Conservation (phyloP, 768 basidiomycete genomes). For the Boletus vermiculosoides region DNA sequence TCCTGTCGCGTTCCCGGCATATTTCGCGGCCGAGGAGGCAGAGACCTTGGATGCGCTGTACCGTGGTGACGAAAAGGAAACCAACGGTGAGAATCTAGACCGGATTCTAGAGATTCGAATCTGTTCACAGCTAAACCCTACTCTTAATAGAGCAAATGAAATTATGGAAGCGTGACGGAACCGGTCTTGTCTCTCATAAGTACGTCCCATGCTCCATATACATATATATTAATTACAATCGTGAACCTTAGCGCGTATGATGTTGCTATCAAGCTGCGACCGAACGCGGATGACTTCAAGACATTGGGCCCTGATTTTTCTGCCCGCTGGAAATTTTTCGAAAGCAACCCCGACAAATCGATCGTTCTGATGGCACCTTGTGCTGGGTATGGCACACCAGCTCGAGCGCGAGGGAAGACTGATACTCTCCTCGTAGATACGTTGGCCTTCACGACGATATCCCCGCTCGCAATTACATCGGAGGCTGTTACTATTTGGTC, state of each 20-base stretch:
- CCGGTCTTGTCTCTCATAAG: conserved; percentile 58
- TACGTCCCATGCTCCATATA: conserved; percentile 24
- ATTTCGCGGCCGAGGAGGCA: conserved; percentile 43
- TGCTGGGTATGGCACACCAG: conserved; percentile 35
- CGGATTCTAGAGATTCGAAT: neutral
- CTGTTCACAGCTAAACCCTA: conserved; percentile 9
- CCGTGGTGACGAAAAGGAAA: conserved; percentile 37
- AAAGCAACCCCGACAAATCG: conserved; percentile 53
- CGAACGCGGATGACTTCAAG: conserved; percentile 46
- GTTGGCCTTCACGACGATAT: conserved; percentile 11
- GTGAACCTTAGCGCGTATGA: conserved; percentile 45
- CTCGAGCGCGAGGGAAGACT: neutral
- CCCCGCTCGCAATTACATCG: conserved; percentile 16
- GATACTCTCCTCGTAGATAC: conserved; percentile 2
- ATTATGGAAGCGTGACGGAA: conserved; percentile 39
- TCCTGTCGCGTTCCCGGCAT: conserved; percentile 30
- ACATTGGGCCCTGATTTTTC: conserved; percentile 49
- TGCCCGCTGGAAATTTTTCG: conserved; percentile 52
- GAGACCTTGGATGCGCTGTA: conserved; percentile 51
- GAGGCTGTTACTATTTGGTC: conserved; percentile 32
- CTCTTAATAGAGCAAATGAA: conserved; percentile 29
- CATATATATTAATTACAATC: neutral
- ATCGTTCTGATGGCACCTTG: conserved; percentile 44
- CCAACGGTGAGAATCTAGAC: conserved; percentile 37
- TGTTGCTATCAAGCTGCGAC: conserved; percentile 56